These are phyloP conservation scores for Silene vulgaris DNA, from an alignment of 179 eudicot species.

Conservation along the genomic window DNA sequence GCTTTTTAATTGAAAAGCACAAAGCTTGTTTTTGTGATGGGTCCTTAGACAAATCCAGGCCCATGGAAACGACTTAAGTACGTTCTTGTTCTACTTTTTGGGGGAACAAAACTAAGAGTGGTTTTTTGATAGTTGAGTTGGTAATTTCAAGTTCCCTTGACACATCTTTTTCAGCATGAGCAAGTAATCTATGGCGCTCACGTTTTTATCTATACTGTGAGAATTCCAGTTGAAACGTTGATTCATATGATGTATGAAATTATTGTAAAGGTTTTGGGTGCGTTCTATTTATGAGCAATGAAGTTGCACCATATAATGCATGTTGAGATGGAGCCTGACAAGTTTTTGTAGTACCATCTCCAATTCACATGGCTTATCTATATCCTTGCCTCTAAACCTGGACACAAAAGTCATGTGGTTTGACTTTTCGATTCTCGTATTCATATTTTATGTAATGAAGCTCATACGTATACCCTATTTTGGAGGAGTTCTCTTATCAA, in stretches of 20 bases:
- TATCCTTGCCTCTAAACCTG: no score
- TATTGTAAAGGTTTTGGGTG: background rate
- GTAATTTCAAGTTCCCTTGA: slow-evolving; percentile 27
- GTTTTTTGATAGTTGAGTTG: slow-evolving; percentile 27
- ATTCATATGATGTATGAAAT: slow-evolving; percentile 1
- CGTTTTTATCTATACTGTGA: background rate
- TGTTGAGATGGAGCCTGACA: no score
- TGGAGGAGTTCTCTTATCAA: no score
- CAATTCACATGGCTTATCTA: no score
- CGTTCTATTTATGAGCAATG: no score
- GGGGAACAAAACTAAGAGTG: slow-evolving; percentile 19
- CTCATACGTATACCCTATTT: no score
- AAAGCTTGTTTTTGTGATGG: slow-evolving; percentile 32
- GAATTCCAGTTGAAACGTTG: background rate
- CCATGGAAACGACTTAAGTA: slow-evolving; percentile 28
- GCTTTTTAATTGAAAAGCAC: slow-evolving; percentile 37
- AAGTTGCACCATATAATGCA: no score
- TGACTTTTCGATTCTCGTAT: no score
- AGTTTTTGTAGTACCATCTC: no score
- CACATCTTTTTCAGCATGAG: slow-evolving; percentile 21
- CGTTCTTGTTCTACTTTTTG: slow-evolving; percentile 25
- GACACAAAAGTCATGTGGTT: no score
- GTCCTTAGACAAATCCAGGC: slow-evolving; percentile 24
- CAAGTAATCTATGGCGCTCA: slow-evolving; percentile 29
- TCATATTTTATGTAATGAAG: no score